Evolutionary conservation across 1,139 yeast species (phyloP).

Genomic region (Pneumocystis canis): DNA sequence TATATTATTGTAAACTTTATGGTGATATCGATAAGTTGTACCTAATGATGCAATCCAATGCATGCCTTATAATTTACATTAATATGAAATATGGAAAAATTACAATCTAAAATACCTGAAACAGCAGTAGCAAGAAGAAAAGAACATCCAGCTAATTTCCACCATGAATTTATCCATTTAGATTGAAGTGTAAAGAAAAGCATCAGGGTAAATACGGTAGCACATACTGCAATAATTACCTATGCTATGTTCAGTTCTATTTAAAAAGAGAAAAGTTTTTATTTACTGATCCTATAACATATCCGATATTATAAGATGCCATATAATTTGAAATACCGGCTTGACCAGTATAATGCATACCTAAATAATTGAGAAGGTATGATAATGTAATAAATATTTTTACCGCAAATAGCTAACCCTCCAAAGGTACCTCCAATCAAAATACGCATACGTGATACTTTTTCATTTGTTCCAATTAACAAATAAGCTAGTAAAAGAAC

Average conservation of each 20-base stretch:
- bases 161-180: slow-evolving; percentile 6
- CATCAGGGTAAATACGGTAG: slow-evolving; percentile 4
- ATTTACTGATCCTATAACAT: slow-evolving; percentile 2
- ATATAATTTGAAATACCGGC: slow-evolving; percentile 7
- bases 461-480: slow-evolving; percentile 1
- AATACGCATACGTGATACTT: neutral
- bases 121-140: slow-evolving; percentile 4
- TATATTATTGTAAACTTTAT: neutral
- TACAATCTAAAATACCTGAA: neutral
- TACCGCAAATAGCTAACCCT: slow-evolving; percentile 3
- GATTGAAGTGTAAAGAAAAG: slow-evolving; percentile 6
- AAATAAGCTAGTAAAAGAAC: slow-evolving; percentile 1
- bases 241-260: neutral
- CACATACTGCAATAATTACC: slow-evolving; percentile 5
- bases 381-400: neutral
- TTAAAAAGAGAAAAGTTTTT: neutral
- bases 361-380: neutral
- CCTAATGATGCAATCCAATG: slow-evolving; percentile 5
- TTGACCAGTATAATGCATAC: slow-evolving; percentile 6
- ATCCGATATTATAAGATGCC: neutral
- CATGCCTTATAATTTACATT: slow-evolving; percentile 1
- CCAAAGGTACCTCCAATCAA: slow-evolving; percentile 4
- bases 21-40: slow-evolving; percentile 1
- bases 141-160: neutral
- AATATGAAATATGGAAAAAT: neutral